Evolutionary conservation across 2,329 filamentous ascomycete genomes (phyloP).

Genomic region (Hymenoscyphus scutula): DNA sequence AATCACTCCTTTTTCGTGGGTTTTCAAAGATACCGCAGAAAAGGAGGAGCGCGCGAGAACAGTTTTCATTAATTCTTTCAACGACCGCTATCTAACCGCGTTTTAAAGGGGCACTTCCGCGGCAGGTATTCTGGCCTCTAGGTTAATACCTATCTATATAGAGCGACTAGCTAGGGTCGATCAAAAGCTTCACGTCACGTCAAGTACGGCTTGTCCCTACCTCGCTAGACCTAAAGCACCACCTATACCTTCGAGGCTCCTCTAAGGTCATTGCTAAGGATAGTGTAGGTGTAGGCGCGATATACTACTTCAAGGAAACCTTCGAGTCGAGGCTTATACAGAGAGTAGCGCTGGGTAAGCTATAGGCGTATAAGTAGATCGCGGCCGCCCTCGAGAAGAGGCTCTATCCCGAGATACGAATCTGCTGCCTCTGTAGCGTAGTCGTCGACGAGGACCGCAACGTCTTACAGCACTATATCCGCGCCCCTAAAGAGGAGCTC

Average conservation of each 20-base stretch:
- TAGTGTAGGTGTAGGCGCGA: too few relatives aligned
- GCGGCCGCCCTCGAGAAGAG: neutral
- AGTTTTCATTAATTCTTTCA: too few relatives aligned
- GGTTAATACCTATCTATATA: neutral
- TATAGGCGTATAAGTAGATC: neutral
- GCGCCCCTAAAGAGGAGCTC: too few relatives aligned
- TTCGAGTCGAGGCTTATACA: neutral
- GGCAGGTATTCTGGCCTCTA: neutral
- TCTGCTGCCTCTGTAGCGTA: neutral
- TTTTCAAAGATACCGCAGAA: too few relatives aligned
- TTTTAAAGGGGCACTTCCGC: neutral
- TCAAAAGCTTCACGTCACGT: neutral
- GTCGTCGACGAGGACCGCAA: neutral
- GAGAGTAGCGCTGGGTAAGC: neutral
- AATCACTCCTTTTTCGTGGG: too few relatives aligned
- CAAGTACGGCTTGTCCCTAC: neutral
- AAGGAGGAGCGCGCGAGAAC: too few relatives aligned
- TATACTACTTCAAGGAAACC: neutral
- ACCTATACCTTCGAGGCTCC: neutral
- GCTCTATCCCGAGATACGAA: neutral
- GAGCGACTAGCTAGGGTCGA: neutral
- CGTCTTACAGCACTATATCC: too few relatives aligned
- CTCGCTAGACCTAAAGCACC: neutral
- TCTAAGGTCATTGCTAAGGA: neutral
- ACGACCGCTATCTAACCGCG: neutral